phyloP scores from a whole-genome alignment of 2,329 filamentous ascomycete genomes.

The Talaromyces sp. region DNA sequence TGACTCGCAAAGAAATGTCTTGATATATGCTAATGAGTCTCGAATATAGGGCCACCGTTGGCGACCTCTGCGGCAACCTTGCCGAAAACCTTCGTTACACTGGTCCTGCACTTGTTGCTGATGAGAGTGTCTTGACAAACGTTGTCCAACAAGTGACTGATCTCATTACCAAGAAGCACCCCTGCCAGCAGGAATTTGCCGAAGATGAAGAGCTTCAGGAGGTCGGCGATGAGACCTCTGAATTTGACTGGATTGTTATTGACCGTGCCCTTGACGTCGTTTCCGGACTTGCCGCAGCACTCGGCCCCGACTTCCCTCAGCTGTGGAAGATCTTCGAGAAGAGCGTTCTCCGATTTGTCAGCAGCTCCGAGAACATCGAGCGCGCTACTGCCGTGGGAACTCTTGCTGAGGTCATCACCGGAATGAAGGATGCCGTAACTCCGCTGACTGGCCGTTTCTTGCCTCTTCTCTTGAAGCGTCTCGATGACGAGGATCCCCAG shows the following conservation, averaged over 20 bases:
- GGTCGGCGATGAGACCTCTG: constrained; percentile 75
- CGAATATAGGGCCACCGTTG: constrained; percentile 69
- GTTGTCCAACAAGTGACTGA: constrained; percentile 70
- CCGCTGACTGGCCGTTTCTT: constrained; percentile 74
- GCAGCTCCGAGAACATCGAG: constrained; percentile 80
- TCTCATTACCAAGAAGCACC: constrained; percentile 85
- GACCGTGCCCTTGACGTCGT: constrained; percentile 92
- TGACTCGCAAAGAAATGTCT: neutral
- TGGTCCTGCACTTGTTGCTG: constrained; percentile 77
- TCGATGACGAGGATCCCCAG: constrained; percentile 84
- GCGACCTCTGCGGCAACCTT: constrained; percentile 91
- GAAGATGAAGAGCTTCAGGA: constrained; percentile 73
- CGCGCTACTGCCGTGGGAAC: constrained; percentile 87
- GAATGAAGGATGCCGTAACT: constrained; percentile 77
- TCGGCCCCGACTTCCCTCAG: constrained; percentile 77
- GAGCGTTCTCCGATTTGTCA: constrained; percentile 81
- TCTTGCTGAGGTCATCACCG: constrained; percentile 83
- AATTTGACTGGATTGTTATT: constrained; percentile 96
- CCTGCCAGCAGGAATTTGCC: constrained; percentile 86
- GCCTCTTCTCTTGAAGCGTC: constrained; percentile 77
- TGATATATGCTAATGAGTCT: constrained; percentile 15
- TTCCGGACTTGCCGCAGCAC: constrained; percentile 75
- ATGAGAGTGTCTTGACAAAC: constrained; percentile 69
- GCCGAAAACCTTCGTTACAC: constrained; percentile 86
- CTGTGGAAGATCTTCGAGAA: constrained; percentile 97